A percentile compares a stretch with the other conserved stretches of the same genome.
Evolutionary conservation across 257 asterid species (phyloP).

Genomic region (Solanum dulcamara): DNA sequence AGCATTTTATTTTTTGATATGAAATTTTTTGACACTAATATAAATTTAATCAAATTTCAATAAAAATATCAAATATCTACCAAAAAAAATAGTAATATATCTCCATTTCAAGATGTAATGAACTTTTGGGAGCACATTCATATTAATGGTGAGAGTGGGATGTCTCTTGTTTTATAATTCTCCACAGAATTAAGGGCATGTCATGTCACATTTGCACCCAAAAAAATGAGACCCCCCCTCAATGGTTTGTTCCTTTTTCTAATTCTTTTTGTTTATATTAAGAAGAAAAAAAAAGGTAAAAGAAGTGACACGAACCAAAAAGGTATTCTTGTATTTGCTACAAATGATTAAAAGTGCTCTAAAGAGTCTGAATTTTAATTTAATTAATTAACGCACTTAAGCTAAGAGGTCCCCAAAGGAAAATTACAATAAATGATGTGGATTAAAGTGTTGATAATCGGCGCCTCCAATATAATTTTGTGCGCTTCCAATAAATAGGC

Average conservation of each 20-base stretch:
- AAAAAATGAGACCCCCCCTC: not conserved
- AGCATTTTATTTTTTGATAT: not conserved
- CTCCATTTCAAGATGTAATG: not conserved
- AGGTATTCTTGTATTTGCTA: not conserved
- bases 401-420: not conserved
- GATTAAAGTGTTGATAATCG: not conserved
- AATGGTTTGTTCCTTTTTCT: not conserved
- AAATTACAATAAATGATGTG: not conserved
- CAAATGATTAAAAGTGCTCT: not conserved
- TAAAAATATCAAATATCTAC: not conserved
- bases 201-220: not conserved
- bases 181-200: not conserved
- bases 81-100: not conserved
- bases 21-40: not conserved
- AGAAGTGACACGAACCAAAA: not conserved
- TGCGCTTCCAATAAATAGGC: not conserved
- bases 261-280: not conserved
- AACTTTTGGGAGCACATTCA: slow-evolving; percentile 10
- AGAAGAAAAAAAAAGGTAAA: not conserved
- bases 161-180: not conserved
- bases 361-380: not conserved
- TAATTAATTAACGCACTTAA: not conserved
- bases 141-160: slow-evolving; percentile 1
- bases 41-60: not conserved
- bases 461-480: slow-evolving; percentile 3